Conservation (phyloP, 345 rosid species). For the Gossypium herbaceum region DNA sequence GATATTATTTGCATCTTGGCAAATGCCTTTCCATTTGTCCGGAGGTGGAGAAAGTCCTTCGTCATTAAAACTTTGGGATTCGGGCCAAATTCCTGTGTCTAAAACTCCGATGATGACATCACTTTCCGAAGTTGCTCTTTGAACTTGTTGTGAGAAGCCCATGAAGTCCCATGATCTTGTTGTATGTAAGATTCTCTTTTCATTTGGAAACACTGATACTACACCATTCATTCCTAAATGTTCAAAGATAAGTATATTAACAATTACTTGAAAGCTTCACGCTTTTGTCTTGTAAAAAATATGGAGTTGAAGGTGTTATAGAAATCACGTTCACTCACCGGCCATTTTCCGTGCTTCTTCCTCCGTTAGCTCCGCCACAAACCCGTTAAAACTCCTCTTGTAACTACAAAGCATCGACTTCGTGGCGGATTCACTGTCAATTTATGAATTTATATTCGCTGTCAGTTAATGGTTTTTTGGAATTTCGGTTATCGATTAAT, state of each 20-base stretch:
- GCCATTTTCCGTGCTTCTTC: conserved; percentile 30
- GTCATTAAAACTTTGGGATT: conserved; percentile 41
- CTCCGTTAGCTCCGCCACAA: conserved; percentile 40
- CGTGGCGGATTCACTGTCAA: conserved; percentile 20
- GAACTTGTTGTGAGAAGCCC: conserved; percentile 37
- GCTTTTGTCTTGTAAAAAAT: background rate
- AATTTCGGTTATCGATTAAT: no score
- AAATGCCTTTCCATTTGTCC: background rate
- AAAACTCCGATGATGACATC: conserved; percentile 43
- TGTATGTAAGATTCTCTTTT: conserved; percentile 40
- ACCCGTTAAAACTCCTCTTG: conserved; percentile 46
- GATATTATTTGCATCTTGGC: background rate
- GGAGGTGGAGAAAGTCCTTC: conserved; percentile 15
- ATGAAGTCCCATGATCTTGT: conserved; percentile 60
- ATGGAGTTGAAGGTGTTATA: background rate
- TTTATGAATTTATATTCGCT: background rate
- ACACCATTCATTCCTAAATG: conserved; percentile 38
- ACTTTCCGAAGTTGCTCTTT: conserved; percentile 34
- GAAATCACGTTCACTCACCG: conserved; percentile 16
- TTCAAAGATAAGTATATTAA: background rate
- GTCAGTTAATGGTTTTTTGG: no score
- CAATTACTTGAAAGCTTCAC: no score
- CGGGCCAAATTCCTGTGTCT: conserved; percentile 56
- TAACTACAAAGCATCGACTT: conserved; percentile 41
- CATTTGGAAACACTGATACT: conserved; percentile 52